Evolutionary conservation across 208 protist genomes (phyloP).

Genomic region (Leishmania martiniquensis): DNA sequence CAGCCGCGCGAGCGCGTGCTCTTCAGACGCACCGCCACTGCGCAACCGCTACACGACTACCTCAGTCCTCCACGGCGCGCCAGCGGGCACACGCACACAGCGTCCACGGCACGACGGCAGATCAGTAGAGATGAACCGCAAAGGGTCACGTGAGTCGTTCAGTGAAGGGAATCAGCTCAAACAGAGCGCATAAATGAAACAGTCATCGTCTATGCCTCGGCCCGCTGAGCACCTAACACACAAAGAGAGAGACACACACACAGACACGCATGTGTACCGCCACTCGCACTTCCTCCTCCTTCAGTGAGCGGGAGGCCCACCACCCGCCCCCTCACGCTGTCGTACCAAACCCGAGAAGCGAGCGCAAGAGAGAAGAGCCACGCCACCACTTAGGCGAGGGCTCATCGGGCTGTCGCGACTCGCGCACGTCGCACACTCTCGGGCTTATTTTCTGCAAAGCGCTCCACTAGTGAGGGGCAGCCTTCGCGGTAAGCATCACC

Average conservation of each 20-base stretch:
- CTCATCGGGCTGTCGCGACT: neutral
- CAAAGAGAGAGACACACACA: too few relatives aligned
- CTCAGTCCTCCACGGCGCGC: neutral
- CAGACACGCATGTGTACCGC: neutral
- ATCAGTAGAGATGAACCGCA: constrained; percentile 19
- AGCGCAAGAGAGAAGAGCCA: neutral
- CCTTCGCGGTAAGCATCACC: constrained; percentile 67
- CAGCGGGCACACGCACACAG: neutral
- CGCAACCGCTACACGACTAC: neutral
- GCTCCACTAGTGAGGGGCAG: constrained; percentile 43
- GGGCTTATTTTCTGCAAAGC: constrained; percentile 72
- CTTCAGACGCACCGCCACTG: neutral
- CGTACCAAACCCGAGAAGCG: neutral
- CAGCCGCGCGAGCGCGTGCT: neutral
- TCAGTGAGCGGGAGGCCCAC: neutral
- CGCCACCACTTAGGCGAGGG: neutral
- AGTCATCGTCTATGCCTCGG: constrained; percentile 6
- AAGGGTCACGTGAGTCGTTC: constrained; percentile 13
- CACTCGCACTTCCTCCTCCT: neutral
- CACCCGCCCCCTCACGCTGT: neutral
- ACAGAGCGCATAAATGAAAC: constrained; percentile 31
- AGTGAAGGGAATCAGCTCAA: constrained; percentile 30
- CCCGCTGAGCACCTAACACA: neutral
- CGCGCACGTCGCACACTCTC: constrained; percentile 12
- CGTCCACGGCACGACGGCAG: neutral